Evolutionary conservation across 2,329 filamentous ascomycete species (phyloP), one percentile per base, ranked within the genome.

Genomic region (Leptographium radiaticola): DNA sequence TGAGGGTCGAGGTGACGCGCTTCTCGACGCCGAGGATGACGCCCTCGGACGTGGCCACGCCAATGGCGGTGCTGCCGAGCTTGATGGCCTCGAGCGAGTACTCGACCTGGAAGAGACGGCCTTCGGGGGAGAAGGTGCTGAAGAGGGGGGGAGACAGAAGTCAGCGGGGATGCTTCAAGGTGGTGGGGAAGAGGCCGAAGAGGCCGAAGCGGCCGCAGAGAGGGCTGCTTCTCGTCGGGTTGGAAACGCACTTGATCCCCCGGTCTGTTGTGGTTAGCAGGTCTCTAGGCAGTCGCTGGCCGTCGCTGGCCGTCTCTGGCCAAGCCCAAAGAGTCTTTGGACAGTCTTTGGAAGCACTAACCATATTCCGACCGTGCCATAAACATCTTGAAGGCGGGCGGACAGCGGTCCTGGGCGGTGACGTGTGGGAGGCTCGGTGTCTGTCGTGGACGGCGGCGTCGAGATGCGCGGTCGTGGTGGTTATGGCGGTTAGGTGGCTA

Each of bases 21-120:
- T 98, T 98, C 76, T 98, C 93, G 60, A 98, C 93, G 62, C 93
- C 93, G 51, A 98, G 85, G 67, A 98, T 86, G 58, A 97, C 90
- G 66, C 93, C 93, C 69, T 94, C 87, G 55, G 88, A 87, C 49
- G 93, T 98, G 64, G 93, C 89, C 62, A 98, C 90, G 64, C 93
- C 93, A 74, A 98, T 98, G 67, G 93, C 93, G 63, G 93, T 98
- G 65, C 88, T 95, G 63, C 93, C 93, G 62, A 97, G 87, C 79
- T 98, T 98, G 82, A 98, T 98, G 72, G 93, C 93, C 78, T 98
- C 93, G 71, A 98, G 86, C 57, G 93, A 97, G 83, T 98, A 98
- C 86, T 98, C 93, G 77, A 98, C 93, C 77, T 98, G 93, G 81
- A 98, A 98, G 71, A 98, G 87, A 73, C 93, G 93, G 67, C 93